These are phyloP conservation scores for Sarocladium brachiariae DNA, from an alignment of 2,329 filamentous ascomycete species.

Conservation along the genomic window DNA sequence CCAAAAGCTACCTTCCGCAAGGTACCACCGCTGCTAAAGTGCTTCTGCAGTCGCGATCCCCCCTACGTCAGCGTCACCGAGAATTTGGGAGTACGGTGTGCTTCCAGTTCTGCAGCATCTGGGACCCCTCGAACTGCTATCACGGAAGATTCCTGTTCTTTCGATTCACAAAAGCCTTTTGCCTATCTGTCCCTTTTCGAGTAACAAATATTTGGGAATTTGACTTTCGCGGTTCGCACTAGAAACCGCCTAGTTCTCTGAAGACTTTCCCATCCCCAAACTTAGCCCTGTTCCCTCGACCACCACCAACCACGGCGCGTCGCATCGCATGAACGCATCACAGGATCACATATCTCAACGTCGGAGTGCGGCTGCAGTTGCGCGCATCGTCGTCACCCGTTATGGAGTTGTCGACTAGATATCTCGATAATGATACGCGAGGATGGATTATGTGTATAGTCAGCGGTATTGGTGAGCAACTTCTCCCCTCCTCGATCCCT, in stretches of 20 bases:
- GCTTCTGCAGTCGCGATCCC: not conserved
- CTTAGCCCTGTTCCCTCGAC: not conserved
- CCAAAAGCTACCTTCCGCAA: too few species aligned
- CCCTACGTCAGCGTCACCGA: slow-evolving; percentile 2
- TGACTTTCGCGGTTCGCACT: too few species aligned
- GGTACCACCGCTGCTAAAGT: too few species aligned
- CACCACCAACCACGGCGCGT: not conserved
- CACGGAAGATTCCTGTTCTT: too few species aligned
- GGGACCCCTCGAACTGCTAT: not conserved
- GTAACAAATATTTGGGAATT: too few species aligned
- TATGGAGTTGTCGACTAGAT: slow-evolving; percentile 31
- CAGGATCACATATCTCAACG: not conserved
- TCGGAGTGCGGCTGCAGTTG: not conserved
- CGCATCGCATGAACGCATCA: not conserved
- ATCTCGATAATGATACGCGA: slow-evolving; percentile 70
- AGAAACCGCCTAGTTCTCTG: too few species aligned
- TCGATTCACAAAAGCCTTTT: too few species aligned
- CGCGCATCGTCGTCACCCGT: slow-evolving; percentile 14
- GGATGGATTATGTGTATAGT: slow-evolving; percentile 92
- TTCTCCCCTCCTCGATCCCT: slow-evolving; percentile 15
- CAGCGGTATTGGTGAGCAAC: slow-evolving; percentile 58
- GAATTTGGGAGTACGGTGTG: not conserved
- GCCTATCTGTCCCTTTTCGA: not conserved
- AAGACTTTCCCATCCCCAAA: not conserved
- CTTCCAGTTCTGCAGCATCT: not conserved